phyloP scores from a whole-genome alignment of 306 rosid species.

The Chamaecrista fasciculata region DNA sequence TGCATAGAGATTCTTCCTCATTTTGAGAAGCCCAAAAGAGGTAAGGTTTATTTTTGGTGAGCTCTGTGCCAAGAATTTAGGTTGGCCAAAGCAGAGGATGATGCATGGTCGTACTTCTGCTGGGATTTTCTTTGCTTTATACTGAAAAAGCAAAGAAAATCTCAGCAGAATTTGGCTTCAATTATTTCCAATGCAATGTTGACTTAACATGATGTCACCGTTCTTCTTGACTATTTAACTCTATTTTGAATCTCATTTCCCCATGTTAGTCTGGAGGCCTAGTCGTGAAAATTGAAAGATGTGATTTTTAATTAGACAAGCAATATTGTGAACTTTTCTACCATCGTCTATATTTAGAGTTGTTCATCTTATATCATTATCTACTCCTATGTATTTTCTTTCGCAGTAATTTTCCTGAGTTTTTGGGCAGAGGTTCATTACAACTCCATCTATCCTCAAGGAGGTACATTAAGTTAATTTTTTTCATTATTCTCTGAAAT shows the following conservation, averaged over 20 bases:
- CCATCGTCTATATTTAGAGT: no score
- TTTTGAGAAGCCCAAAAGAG: conserved; percentile 50
- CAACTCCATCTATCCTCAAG: conserved; percentile 76
- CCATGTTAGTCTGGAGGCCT: neutral
- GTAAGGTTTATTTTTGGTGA: conserved; percentile 33
- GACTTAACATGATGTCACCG: neutral
- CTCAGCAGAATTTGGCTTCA: conserved; percentile 1
- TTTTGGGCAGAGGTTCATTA: conserved; percentile 97
- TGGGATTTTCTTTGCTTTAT: neutral
- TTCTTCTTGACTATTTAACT: neutral
- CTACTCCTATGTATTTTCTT: conserved; percentile 17
- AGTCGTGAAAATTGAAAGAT: neutral
- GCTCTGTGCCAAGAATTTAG: neutral
- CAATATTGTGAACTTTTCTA: neutral
- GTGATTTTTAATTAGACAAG: neutral
- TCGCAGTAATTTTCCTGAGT: conserved; percentile 76
- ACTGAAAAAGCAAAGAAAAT: no score
- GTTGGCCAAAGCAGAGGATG: neutral
- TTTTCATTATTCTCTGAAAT: neutral
- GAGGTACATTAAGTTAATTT: conserved; percentile 49
- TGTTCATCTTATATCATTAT: neutral
- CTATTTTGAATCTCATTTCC: neutral
- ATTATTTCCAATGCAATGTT: neutral
- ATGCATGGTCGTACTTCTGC: neutral
- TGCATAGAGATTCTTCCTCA: conserved; percentile 85